These are phyloP conservation scores for Dendrocalamus latiflorus DNA, from an alignment of 202 grass and related monocot genomes.

Conservation along the genomic window DNA sequence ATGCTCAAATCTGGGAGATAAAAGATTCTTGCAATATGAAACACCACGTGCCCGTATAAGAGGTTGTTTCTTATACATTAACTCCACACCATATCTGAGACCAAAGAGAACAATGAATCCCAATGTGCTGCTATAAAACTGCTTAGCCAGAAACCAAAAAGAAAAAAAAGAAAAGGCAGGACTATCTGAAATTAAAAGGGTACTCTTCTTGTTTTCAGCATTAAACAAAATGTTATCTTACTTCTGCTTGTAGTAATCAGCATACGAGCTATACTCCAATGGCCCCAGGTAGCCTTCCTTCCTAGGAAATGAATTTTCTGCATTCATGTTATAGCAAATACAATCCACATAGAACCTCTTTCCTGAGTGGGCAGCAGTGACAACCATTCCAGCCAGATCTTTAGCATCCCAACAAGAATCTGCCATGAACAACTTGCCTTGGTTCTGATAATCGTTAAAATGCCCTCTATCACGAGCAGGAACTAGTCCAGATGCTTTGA, in stretches of 20 bases:
- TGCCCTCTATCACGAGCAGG: slow-evolving; percentile 51
- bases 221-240: slow-evolving; percentile 43
- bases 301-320: slow-evolving; percentile 97
- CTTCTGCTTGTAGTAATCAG: slow-evolving; percentile 99
- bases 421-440: slow-evolving; percentile 74
- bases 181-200: neutral
- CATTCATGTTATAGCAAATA: slow-evolving; percentile 83
- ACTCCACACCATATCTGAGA: slow-evolving; percentile 87
- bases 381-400: slow-evolving; percentile 83
- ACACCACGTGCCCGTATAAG: slow-evolving; percentile 94
- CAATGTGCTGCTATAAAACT: neutral
- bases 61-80: slow-evolving; percentile 96
- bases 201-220: slow-evolving; percentile 13
- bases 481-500: slow-evolving; percentile 98
- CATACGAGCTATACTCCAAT: slow-evolving; percentile 90
- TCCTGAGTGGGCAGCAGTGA: slow-evolving; percentile 94
- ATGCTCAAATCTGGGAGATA: slow-evolving; percentile 97
- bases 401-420: slow-evolving; percentile 82
- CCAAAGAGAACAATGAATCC: slow-evolving; percentile 25
- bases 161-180: neutral
- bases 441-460: slow-evolving; percentile 36
- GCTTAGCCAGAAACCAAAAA: slow-evolving; percentile 11
- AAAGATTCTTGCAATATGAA: slow-evolving; percentile 99
- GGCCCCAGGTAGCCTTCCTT: slow-evolving; percentile 94
- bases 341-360: slow-evolving; percentile 98